Base-by-base conservation (phyloP, 352 stramenopile genomes). In the Phytophthora crassamura region DNA sequence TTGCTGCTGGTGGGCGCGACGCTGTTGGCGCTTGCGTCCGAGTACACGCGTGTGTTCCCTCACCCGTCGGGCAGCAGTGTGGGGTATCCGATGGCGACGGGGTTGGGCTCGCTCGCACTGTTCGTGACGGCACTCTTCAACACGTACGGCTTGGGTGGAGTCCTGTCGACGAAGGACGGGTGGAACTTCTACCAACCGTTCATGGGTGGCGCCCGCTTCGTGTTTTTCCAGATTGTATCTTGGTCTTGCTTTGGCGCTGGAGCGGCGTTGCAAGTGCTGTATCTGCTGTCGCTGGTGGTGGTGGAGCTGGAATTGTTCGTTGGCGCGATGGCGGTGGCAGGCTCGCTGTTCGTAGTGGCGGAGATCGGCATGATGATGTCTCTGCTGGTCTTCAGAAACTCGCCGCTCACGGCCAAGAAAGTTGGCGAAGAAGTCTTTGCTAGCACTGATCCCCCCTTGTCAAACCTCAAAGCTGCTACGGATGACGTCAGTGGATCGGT, bases 171-270 rank as follows among this genome's bases (percentile, higher is more conserved):
- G 10, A 90, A 92, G 36, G 74, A 77, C n/a, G 82, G 81, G 0
- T 95, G 88, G 88, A 85, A 76, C 43, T 95, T 95, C 55, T 95
- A 82, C 59, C 87, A 95, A 58, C 87, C 87, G 11, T 93, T 95
- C 51, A 79, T 81, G 32, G 87, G 87, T n/a, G 87, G 87, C 25
- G 78, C 72, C 14, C 75, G 75, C 12, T 95, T 93, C 48, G 81
- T 95, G 58, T 22, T 87, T 15, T 88, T 89, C 39, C 87, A 95
- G 59, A 77, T 83, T 38, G 73, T 94, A 25, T 89, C 85, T 14
- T 95, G 87, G 87, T 84, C 82, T 9, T 93, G 82, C 58, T 94
- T 95, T 69, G 75, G 73, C 39, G 71, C 80, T 7, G 83, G 84
- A 2, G 62, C 92, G 18, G 72, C 91, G 32, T 59, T 95, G 14